These are phyloP conservation scores for Trypanosoma congolense DNA, from an alignment of 208 protist genomes.

Conservation along the genomic window DNA sequence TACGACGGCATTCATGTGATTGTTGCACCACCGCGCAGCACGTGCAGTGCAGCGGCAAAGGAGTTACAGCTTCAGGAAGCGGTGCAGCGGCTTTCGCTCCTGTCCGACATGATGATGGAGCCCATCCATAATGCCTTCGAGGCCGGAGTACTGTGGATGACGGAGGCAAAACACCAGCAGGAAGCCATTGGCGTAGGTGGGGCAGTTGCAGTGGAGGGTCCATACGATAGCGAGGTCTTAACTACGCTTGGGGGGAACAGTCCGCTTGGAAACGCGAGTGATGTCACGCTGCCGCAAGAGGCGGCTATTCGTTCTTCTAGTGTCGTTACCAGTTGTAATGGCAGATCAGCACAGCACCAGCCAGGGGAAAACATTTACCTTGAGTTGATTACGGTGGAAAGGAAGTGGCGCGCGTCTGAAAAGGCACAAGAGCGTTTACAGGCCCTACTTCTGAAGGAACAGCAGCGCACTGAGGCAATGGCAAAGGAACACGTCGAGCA, in stretches of 20 bases:
- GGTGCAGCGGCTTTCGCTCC: conserved; percentile 44
- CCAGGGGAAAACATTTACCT: conserved; percentile 20
- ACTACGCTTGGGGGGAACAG: conserved; percentile 6
- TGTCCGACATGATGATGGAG: conserved; percentile 69
- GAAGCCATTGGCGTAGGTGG: conserved; percentile 18
- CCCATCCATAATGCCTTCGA: conserved; percentile 84
- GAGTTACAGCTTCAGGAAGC: conserved; percentile 38
- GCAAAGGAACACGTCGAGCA: conserved; percentile 56
- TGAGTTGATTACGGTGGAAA: conserved; percentile 34
- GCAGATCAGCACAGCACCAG: background rate
- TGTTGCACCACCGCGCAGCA: conserved; percentile 12
- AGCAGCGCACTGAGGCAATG: conserved; percentile 53
- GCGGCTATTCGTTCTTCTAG: background rate
- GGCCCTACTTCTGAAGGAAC: conserved; percentile 51
- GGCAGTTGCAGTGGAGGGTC: conserved; percentile 1
- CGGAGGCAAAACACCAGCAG: conserved; percentile 30
- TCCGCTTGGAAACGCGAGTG: conserved; percentile 5
- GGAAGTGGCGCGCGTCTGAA: conserved; percentile 39
- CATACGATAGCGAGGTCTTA: conserved; percentile 2
- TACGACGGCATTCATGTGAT: conserved; percentile 19
- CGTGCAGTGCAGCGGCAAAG: conserved; percentile 4
- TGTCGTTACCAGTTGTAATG: background rate
- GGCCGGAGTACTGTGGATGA: conserved; percentile 78
- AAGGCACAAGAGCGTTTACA: conserved; percentile 46
- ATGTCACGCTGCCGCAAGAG: conserved; percentile 6